Evolutionary conservation across 768 basidiomycete genomes (phyloP).

Genomic region (Psilocybe tampanensis): DNA sequence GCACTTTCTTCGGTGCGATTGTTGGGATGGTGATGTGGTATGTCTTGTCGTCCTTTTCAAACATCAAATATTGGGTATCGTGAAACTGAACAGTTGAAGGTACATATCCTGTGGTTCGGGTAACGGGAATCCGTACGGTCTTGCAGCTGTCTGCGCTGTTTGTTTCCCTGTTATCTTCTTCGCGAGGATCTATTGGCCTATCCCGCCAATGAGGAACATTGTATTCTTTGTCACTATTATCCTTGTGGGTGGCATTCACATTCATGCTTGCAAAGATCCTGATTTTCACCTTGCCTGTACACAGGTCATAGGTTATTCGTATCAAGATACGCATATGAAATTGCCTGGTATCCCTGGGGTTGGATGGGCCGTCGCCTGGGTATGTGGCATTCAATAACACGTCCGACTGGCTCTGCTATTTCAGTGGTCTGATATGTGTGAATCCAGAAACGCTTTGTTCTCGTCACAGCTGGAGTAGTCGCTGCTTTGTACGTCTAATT

Average conservation of each 20-base stretch:
- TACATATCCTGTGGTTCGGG: constrained; percentile 70
- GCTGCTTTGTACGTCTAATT: constrained; percentile 66
- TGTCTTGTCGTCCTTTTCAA: constrained; percentile 17
- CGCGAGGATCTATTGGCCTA: constrained; percentile 73
- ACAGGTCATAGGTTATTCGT: constrained; percentile 76
- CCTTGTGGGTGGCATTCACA: constrained; percentile 47
- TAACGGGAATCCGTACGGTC: constrained; percentile 64
- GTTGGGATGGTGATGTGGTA: constrained; percentile 71
- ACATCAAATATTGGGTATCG: too few species aligned
- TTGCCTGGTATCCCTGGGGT: constrained; percentile 54
- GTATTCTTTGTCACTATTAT: constrained; percentile 66
- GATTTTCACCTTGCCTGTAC: not conserved
- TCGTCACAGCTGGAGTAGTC: constrained; percentile 71
- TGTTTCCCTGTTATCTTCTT: constrained; percentile 76
- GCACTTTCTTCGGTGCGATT: constrained; percentile 67
- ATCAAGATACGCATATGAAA: constrained; percentile 56
- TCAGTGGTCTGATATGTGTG: not conserved
- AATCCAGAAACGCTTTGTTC: constrained; percentile 61
- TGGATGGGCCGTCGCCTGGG: constrained; percentile 64
- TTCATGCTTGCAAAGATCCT: not conserved
- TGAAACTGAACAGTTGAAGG: constrained; percentile 41
- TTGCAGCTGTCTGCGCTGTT: constrained; percentile 68
- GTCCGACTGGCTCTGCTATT: not conserved
- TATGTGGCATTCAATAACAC: constrained; percentile 40
- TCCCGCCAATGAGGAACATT: constrained; percentile 70